These are phyloP conservation scores for Oryza australiensis DNA, from an alignment of 176 grass and related monocot genomes.

Conservation along the genomic window DNA sequence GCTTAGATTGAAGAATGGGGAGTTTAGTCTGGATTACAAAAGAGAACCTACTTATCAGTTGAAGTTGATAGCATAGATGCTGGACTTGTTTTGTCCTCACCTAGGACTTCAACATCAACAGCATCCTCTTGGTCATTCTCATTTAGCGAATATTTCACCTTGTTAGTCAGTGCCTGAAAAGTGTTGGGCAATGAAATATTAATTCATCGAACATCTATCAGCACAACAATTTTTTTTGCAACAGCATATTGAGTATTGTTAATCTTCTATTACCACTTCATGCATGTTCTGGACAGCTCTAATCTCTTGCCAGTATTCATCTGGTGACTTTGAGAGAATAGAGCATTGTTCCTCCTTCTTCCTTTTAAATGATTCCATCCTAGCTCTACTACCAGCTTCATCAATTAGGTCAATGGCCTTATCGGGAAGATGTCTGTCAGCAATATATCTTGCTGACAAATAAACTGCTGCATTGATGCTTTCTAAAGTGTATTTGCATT, in stretches of 20 bases:
- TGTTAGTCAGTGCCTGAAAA: constrained; percentile 74
- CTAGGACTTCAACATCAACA: constrained; percentile 34
- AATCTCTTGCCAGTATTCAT: constrained; percentile 97
- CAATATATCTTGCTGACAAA: constrained; percentile 94
- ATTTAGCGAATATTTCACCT: constrained; percentile 75
- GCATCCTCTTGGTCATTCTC: constrained; percentile 48
- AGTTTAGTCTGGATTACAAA: constrained; percentile 24
- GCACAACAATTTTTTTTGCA: constrained; percentile 29
- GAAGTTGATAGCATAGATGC: constrained; percentile 30
- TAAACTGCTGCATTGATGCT: constrained; percentile 91
- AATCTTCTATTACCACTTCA: constrained; percentile 66
- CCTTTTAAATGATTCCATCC: constrained; percentile 90
- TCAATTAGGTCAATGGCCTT: constrained; percentile 99
- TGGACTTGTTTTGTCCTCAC: constrained; percentile 30
- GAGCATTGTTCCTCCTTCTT: constrained; percentile 77
- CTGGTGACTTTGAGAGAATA: constrained; percentile 80
- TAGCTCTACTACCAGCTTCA: constrained; percentile 93
- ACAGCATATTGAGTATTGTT: constrained; percentile 1
- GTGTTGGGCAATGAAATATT: constrained; percentile 6
- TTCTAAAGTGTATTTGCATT: constrained; percentile 89
- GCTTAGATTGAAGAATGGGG: constrained; percentile 6
- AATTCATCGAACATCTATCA: constrained; percentile 29
- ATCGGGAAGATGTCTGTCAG: constrained; percentile 92
- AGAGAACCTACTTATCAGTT: constrained; percentile 64
- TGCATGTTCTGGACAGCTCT: constrained; percentile 89